Conservation (phyloP, 768 basidiomycete genomes). For the Pulveroboletus ravenelii region DNA sequence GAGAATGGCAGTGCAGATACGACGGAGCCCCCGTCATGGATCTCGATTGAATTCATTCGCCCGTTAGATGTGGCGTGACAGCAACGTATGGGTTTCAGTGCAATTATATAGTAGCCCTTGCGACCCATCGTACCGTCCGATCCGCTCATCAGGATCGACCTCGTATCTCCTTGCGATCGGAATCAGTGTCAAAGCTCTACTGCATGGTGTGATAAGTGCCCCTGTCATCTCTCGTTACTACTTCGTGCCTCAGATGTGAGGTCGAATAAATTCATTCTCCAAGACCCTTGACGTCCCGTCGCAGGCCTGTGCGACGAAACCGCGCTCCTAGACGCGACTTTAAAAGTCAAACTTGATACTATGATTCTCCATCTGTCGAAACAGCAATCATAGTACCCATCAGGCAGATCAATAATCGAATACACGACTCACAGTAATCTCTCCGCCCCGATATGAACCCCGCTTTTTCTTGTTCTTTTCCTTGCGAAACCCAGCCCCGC, state of each 20-base stretch:
- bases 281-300: background rate
- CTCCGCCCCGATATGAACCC: constrained; percentile 90
- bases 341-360: constrained; percentile 79
- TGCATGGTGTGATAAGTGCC: background rate
- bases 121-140: background rate
- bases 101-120: background rate
- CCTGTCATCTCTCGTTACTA: background rate
- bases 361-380: constrained; percentile 65
- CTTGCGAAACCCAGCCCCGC: constrained; percentile 93
- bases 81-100: background rate
- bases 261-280: background rate
- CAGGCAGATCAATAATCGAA: background rate
- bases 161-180: background rate
- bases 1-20: constrained; percentile 4
- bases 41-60: constrained; percentile 40
- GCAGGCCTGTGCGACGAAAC: background rate
- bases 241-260: background rate
- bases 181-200: background rate
- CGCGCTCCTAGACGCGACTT: background rate
- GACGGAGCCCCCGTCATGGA: constrained; percentile 35
- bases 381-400: background rate
- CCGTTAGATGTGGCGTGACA: constrained; percentile 29
- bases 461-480: constrained; percentile 99
- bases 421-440: constrained; percentile 71
- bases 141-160: background rate